Evolutionary conservation across 805 yeast genomes (phyloP).

Genomic region (Saccharomyces eubayanus): DNA sequence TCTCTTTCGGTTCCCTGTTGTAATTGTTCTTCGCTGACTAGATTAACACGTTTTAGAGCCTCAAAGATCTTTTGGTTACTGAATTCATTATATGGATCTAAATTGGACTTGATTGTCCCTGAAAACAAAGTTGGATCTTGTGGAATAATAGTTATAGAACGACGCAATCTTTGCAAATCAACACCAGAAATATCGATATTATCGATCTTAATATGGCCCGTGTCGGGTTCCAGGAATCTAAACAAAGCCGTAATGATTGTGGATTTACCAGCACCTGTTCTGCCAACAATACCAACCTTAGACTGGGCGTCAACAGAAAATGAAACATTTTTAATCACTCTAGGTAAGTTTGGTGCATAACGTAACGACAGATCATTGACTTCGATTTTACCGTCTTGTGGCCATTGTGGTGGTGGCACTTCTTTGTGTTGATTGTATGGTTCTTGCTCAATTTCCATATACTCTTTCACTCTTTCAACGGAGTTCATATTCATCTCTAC

Average conservation of each 20-base stretch:
- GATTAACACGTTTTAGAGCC: conserved; percentile 61
- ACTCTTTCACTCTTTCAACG: conserved; percentile 82
- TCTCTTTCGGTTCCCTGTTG: conserved; percentile 10
- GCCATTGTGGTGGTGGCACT: conserved; percentile 75
- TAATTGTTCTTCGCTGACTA: conserved; percentile 38
- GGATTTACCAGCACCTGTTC: conserved; percentile 95
- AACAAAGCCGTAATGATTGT: conserved; percentile 88
- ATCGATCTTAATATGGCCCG: conserved; percentile 58
- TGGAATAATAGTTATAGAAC: conserved; percentile 68
- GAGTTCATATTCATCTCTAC: conserved; percentile 92
- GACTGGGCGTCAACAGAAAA: conserved; percentile 64
- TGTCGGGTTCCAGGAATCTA: conserved; percentile 64
- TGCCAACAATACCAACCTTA: conserved; percentile 87
- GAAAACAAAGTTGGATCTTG: conserved; percentile 74
- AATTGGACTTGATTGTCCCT: conserved; percentile 61
- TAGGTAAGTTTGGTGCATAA: conserved; percentile 77
- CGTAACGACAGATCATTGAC: conserved; percentile 66
- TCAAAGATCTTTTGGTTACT: conserved; percentile 55
- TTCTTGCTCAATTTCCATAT: conserved; percentile 70
- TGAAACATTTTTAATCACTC: conserved; percentile 73
- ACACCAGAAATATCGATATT: conserved; percentile 60
- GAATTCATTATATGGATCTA: conserved; percentile 59
- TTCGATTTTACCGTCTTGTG: conserved; percentile 62
- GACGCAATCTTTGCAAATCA: conserved; percentile 57
- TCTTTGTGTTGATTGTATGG: conserved; percentile 58